phyloP scores from a whole-genome alignment of 2,329 filamentous ascomycete genomes.

The Talaromyces sp. region DNA sequence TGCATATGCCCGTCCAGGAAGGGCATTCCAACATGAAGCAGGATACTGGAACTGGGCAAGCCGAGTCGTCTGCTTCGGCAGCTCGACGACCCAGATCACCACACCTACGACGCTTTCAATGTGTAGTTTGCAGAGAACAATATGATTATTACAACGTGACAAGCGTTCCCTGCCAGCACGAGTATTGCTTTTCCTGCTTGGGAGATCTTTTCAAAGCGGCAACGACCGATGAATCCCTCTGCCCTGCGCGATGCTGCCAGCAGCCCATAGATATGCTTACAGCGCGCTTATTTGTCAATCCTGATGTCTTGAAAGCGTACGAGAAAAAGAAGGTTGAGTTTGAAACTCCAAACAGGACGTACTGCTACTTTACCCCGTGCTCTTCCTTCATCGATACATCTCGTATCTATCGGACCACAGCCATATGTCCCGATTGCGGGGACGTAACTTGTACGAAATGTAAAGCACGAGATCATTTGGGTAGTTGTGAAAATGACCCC shows the following conservation, averaged over 20 bases:
- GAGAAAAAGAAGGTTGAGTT: constrained; percentile 46
- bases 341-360: constrained; percentile 44
- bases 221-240: constrained; percentile 47
- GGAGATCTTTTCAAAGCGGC: constrained; percentile 39
- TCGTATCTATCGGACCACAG: constrained; percentile 30
- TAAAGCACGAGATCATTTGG: constrained; percentile 43
- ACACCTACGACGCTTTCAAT: background rate
- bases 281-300: constrained; percentile 32
- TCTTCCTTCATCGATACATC: constrained; percentile 42
- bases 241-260: constrained; percentile 52
- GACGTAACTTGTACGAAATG: constrained; percentile 47
- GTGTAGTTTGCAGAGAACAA: constrained; percentile 22
- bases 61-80: constrained; percentile 2
- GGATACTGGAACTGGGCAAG: background rate
- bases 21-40: background rate
- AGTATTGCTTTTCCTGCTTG: constrained; percentile 51
- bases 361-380: constrained; percentile 46
- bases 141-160: constrained; percentile 22
- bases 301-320: constrained; percentile 32
- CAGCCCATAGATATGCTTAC: constrained; percentile 35
- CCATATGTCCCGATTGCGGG: constrained; percentile 40
- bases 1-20: background rate
- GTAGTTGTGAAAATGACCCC: constrained; percentile 46
- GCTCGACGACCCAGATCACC: background rate
- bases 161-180: constrained; percentile 33